Conservation (phyloP, 2,329 filamentous ascomycete species). For the Metarhizium guizhouense region DNA sequence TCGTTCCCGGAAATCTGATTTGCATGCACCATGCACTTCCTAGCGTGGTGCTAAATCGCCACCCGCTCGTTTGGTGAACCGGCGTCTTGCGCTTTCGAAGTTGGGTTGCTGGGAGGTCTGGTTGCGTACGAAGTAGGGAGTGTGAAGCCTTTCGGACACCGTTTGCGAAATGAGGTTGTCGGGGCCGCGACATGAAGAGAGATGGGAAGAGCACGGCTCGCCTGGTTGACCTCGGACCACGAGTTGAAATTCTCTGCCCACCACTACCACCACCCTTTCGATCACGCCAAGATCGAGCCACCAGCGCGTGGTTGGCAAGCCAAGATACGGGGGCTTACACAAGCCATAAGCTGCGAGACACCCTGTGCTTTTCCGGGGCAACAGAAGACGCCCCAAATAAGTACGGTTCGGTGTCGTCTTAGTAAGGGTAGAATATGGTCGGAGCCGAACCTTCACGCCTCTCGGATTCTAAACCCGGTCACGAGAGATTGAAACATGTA, state of each 20-base stretch:
- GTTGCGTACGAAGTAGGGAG: background rate
- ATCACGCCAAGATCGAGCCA: constrained; percentile 1
- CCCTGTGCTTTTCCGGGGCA: background rate
- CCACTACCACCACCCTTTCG: background rate
- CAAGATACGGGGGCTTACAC: background rate
- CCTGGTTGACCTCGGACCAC: background rate
- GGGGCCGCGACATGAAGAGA: background rate
- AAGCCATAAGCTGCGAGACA: background rate
- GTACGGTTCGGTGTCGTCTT: background rate
- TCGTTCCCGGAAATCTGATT: constrained; percentile 1
- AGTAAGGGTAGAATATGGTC: background rate
- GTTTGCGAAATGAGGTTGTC: too few species aligned
- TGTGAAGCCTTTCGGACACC: background rate
- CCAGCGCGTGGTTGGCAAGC: background rate
- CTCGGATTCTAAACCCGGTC: background rate
- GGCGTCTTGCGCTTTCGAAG: background rate
- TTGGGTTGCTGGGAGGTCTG: background rate
- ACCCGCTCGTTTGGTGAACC: background rate
- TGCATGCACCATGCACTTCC: constrained; percentile 4
- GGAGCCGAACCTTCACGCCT: background rate
- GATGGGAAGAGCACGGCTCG: background rate
- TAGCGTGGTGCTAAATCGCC: background rate
- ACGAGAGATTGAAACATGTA: background rate
- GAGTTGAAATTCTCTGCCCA: background rate
- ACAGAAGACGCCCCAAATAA: background rate